Evolutionary conservation across 768 basidiomycete genomes (phyloP).

Genomic region (Stropharia rugosoannulata): DNA sequence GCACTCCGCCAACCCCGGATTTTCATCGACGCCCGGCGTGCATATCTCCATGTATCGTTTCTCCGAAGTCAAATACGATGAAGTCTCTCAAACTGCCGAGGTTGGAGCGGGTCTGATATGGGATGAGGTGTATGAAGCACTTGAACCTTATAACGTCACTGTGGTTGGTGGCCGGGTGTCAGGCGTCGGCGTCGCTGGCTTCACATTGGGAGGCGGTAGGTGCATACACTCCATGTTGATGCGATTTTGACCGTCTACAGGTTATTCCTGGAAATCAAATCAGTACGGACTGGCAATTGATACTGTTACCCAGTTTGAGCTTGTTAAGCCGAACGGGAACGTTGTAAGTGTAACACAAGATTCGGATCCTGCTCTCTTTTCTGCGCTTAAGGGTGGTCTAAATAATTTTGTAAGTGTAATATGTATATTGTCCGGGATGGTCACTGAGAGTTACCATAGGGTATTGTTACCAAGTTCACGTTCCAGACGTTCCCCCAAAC

Average conservation of each 20-base stretch:
- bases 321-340: slow-evolving; percentile 55
- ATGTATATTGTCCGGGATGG: neutral
- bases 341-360: slow-evolving; percentile 33
- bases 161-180: slow-evolving; percentile 60
- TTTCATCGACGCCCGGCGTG: slow-evolving; percentile 60
- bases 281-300: slow-evolving; percentile 60
- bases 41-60: slow-evolving; percentile 57
- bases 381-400: slow-evolving; percentile 49
- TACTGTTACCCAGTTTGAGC: slow-evolving; percentile 49
- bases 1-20: slow-evolving; percentile 52
- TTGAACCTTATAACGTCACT: slow-evolving; percentile 46
- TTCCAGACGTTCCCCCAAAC: slow-evolving; percentile 52
- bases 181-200: slow-evolving; percentile 62
- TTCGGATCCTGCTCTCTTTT: slow-evolving; percentile 39
- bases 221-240: neutral
- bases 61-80: slow-evolving; percentile 41
- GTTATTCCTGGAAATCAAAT: slow-evolving; percentile 66
- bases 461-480: slow-evolving; percentile 59
- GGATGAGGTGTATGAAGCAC: slow-evolving; percentile 61
- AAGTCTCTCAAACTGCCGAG: slow-evolving; percentile 33
- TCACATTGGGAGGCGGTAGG: slow-evolving; percentile 58
- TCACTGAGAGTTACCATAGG: slow-evolving; percentile 23
- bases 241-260: slow-evolving; percentile 21
- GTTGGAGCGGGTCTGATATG: slow-evolving; percentile 52
- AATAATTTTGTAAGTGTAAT: slow-evolving; percentile 49